Percentiles rank a stretch among this genome's conserved stretches.
Evolutionary conservation across 108 stramenopile species (phyloP).

Genomic region (Pseudonitzschia delicatissima): DNA sequence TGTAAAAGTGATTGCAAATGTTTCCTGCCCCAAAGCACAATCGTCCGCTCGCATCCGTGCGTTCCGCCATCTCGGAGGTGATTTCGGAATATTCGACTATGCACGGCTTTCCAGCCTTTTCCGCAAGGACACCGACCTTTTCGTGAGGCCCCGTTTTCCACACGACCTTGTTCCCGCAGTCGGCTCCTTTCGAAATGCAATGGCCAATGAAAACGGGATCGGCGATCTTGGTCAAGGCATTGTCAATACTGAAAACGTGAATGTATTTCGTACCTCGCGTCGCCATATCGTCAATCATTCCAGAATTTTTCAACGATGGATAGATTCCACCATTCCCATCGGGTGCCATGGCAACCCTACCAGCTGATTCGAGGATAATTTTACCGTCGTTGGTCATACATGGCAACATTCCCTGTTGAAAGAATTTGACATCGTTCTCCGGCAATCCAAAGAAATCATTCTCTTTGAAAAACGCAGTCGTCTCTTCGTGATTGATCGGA

Average conservation of each 20-base stretch:
- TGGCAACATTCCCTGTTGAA: constrained; percentile 92
- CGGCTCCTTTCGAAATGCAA: constrained; percentile 75
- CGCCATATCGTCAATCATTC: constrained; percentile 84
- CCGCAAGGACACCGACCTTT: constrained; percentile 91
- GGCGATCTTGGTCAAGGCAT: constrained; percentile 86
- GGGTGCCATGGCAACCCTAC: constrained; percentile 81
- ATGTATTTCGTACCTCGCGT: constrained; percentile 75
- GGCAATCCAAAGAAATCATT: constrained; percentile 82
- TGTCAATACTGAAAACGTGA: constrained; percentile 96
- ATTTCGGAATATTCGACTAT: constrained; percentile 95
- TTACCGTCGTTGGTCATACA: constrained; percentile 86
- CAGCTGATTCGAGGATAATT: constrained; percentile 81
- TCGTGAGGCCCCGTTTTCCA: constrained; percentile 87
- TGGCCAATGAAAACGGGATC: constrained; percentile 96
- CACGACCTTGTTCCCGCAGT: constrained; percentile 95
- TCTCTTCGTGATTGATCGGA: constrained; percentile 90
- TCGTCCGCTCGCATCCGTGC: constrained; percentile 42
- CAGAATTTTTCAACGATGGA: constrained; percentile 80
- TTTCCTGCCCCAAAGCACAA: constrained; percentile 94
- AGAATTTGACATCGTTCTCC: constrained; percentile 78
- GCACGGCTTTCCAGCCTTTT: constrained; percentile 71
- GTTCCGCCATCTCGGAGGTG: constrained; percentile 67
- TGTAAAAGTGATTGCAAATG: constrained; percentile 98
- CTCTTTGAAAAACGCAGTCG: constrained; percentile 66
- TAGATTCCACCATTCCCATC: constrained; percentile 96